phyloP scores from a whole-genome alignment of 345 rosid genomes.

The Trapa incisa region DNA sequence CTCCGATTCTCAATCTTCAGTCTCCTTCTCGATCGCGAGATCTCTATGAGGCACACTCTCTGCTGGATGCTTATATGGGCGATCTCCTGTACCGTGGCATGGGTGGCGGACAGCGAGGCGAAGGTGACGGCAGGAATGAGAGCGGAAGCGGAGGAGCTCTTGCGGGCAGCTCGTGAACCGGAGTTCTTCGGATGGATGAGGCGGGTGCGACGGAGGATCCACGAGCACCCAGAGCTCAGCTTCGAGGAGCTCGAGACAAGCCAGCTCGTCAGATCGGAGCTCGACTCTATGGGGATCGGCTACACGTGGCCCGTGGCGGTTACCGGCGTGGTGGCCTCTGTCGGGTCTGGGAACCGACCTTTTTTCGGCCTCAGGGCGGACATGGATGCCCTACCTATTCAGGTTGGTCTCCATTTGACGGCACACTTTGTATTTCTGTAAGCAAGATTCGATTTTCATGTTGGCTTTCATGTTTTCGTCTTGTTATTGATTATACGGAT shows the following conservation, averaged over 20 bases:
- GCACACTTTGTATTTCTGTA: not conserved
- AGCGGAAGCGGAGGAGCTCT: slow-evolving; percentile 15
- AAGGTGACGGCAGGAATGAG: slow-evolving; percentile 3
- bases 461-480: not conserved
- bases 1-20: no score
- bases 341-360: slow-evolving; percentile 31
- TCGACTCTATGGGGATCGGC: slow-evolving; percentile 26
- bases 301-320: slow-evolving; percentile 39
- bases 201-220: slow-evolving; percentile 28
- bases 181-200: slow-evolving; percentile 34
- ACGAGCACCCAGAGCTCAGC: slow-evolving; percentile 38
- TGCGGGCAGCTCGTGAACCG: slow-evolving; percentile 23
- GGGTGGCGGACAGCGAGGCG: not conserved
- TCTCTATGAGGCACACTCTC: not conserved
- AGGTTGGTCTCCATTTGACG: slow-evolving; percentile 15
- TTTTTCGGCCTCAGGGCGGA: slow-evolving; percentile 48
- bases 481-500: not conserved
- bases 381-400: slow-evolving; percentile 48
- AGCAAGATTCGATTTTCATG: not conserved
- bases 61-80: not conserved
- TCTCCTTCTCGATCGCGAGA: not conserved
- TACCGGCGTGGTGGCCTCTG: slow-evolving; percentile 37
- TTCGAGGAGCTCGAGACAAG: slow-evolving; percentile 36
- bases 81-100: not conserved
- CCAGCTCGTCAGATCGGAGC: slow-evolving; percentile 24